phyloP scores from a whole-genome alignment of 2,329 filamentous ascomycete genomes.

The Cladosporium cucumerinum region DNA sequence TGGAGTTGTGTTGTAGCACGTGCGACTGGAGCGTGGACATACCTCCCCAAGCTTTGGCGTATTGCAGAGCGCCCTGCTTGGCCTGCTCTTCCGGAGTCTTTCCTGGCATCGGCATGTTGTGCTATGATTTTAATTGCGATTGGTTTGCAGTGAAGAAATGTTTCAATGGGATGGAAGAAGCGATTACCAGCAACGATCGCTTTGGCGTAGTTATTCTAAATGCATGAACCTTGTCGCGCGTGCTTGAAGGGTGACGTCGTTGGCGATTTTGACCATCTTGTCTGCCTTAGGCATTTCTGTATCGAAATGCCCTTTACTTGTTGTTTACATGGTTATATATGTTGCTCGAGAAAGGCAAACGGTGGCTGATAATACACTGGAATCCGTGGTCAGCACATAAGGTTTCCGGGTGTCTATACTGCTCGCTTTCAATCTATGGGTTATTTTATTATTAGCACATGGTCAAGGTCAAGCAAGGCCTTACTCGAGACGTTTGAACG shows the following conservation, averaged over 20 bases:
- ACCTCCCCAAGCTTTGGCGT: conserved; percentile 53
- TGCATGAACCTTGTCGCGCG: neutral
- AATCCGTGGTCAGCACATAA: neutral
- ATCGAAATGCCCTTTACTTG: neutral
- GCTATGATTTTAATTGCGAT: neutral
- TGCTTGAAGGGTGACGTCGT: conserved; percentile 2
- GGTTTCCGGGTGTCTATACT: neutral
- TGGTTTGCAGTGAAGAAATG: neutral
- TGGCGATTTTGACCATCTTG: neutral
- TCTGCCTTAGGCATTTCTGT: neutral
- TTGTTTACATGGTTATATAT: too few relatives aligned
- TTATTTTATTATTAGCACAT: neutral
- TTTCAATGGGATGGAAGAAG: neutral
- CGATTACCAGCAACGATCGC: neutral
- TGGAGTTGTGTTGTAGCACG: neutral
- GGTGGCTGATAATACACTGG: neutral
- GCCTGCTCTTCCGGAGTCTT: conserved; percentile 35
- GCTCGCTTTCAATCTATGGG: neutral
- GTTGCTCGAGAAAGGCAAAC: neutral
- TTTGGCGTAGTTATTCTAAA: neutral
- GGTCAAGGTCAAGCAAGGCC: neutral
- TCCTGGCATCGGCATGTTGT: conserved; percentile 40
- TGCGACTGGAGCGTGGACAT: conserved; percentile 28
- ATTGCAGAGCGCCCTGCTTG: conserved; percentile 43
- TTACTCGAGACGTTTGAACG: neutral